Conservation (phyloP, 176 grass and related monocot genomes). For the Musa troglodytarum region DNA sequence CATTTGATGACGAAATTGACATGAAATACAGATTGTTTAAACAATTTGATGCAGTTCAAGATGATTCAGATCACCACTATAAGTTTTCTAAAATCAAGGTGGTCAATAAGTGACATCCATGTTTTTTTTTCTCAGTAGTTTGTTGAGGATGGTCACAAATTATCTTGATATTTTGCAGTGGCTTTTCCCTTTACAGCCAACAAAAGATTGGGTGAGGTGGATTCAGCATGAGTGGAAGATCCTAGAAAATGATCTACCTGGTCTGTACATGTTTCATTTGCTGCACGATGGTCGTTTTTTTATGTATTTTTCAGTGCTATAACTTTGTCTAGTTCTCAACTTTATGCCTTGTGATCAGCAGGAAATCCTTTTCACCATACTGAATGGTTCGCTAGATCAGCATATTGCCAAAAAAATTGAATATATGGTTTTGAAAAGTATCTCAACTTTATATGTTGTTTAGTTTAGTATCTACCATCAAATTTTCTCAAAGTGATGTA, state of each 20-base stretch:
- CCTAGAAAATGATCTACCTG: constrained; percentile 73
- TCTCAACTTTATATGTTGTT: too few relatives aligned
- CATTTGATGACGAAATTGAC: constrained; percentile 33
- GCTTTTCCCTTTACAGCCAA: constrained; percentile 33
- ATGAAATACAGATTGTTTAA: constrained; percentile 55
- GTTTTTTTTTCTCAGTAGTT: background rate
- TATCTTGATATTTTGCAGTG: constrained; percentile 6
- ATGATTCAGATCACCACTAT: constrained; percentile 47
- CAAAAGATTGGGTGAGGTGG: constrained; percentile 53
- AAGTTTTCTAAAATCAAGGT: constrained; percentile 32
- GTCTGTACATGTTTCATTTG: constrained; percentile 18
- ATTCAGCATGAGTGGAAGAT: constrained; percentile 83
- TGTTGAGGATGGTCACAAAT: constrained; percentile 5
- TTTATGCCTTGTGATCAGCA: background rate
- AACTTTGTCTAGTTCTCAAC: background rate
- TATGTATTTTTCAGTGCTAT: background rate
- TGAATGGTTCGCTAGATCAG: too few relatives aligned
- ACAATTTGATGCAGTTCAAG: constrained; percentile 55
- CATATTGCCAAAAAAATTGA: too few relatives aligned
- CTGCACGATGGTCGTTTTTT: background rate
- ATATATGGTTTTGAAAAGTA: too few relatives aligned
- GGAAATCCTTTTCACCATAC: too few relatives aligned
- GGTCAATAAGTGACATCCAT: constrained; percentile 29
- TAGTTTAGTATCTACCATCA: too few relatives aligned
- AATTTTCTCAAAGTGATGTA: too few relatives aligned